These are phyloP conservation scores for Hibiscus mutabilis DNA, from an alignment of 345 rosid genomes.

Conservation along the genomic window DNA sequence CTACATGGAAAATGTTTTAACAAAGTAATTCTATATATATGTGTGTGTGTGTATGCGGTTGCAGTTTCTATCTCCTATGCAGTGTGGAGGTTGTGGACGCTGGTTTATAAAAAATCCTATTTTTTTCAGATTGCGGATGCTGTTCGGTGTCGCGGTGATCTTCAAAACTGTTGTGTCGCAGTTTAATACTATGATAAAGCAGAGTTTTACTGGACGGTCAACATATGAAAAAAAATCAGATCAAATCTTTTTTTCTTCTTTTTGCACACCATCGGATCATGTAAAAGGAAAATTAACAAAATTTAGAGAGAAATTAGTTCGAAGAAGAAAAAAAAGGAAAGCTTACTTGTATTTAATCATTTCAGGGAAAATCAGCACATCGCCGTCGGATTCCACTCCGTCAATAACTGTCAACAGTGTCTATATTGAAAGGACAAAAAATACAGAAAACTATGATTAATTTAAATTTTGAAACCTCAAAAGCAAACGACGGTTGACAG, in stretches of 20 bases:
- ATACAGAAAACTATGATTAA: neutral
- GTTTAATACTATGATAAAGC: too few species aligned
- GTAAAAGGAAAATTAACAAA: neutral
- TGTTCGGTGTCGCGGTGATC: too few species aligned
- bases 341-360: slow-evolving; percentile 86
- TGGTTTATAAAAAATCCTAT: too few species aligned
- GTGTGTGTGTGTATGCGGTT: too few species aligned
- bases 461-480: neutral
- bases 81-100: too few species aligned
- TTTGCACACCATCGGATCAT: neutral
- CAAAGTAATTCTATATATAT: neutral
- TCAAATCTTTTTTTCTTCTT: neutral
- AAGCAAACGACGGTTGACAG: neutral
- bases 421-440: slow-evolving; percentile 20
- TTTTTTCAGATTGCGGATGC: too few species aligned
- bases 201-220: neutral
- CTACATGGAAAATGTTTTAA: neutral
- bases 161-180: too few species aligned
- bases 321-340: neutral
- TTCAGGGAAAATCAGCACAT: slow-evolving; percentile 84
- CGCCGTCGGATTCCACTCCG: slow-evolving; percentile 66
- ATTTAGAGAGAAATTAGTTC: neutral
- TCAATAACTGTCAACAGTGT: slow-evolving; percentile 60
- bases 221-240: neutral
- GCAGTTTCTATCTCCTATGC: too few species aligned